Evolutionary conservation across 169 alveolate species (phyloP), one percentile per base, ranked within the genome.

Genomic region (Plasmodium vivax): DNA sequence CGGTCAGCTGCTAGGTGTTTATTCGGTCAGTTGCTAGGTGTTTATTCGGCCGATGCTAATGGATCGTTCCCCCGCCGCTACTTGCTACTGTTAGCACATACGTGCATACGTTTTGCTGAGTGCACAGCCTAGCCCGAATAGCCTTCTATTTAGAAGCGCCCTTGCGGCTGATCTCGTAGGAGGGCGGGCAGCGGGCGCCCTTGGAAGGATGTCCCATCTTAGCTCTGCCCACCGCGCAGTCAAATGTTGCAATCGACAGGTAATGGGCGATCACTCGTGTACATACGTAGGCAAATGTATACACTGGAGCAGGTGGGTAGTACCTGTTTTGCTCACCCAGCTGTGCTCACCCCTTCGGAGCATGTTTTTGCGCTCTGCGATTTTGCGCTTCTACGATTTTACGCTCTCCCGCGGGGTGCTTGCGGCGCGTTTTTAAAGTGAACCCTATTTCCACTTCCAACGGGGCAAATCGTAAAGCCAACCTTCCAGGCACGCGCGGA

Each of bases 201-300:
- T 68, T 68, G 77, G 77, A 19, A 68, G 77, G n/a, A 68, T 68
- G 16, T 30, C 77, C 77, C 77, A 68, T 68, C 38, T 68, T 68
- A 68, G 38, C 38, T 6, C 38, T 27, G 38, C 77, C 32, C 38
- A 27, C 16, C 2, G 32, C 2, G 38, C 38, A 27, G 41, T 10
- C 38, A 10, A 23, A 68, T 51, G 77, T 68, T 68, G 38, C n/a
- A 68, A 68, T 68, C 7, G 8, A 68, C 16, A 68, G 34, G 38
- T 27, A 68, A n/a, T 2, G 38, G 41, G 41, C 1, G 16, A 51
- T 51, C 27, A 51, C 4, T 19, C 62, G 3, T 51, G 27, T 14
- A 68, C 27, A 19, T 19, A 68, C 16, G 36, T 68, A 68, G 4
- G 38, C n/a, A 68, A 27, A n/a, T 68, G 16, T 23, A 68, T 68